A percentile compares a stretch with the other conserved stretches of the same genome.
Evolutionary conservation across 2,329 filamentous ascomycete genomes (phyloP).

Genomic region (Xylaria hypoxylon): DNA sequence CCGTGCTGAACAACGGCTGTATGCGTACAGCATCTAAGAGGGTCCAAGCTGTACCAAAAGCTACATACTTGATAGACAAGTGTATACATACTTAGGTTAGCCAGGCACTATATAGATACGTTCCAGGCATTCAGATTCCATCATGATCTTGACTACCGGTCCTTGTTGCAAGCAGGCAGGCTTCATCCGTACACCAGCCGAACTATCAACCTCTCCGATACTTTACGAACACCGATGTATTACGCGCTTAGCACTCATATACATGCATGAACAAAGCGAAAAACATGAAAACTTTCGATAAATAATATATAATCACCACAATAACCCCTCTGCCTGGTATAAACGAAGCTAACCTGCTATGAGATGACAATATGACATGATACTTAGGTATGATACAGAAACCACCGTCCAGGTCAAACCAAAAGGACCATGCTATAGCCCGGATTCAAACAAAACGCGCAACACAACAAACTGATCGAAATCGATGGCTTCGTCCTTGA

Average conservation of each 20-base stretch:
- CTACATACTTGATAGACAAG: too few species aligned
- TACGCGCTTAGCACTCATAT: not conserved
- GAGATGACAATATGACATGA: slow-evolving; percentile 1
- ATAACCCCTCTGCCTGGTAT: slow-evolving; percentile 9
- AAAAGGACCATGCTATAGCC: slow-evolving; percentile 13
- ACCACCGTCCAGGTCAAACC: not conserved
- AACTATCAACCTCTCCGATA: not conserved
- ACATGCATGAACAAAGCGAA: not conserved
- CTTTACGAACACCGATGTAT: not conserved
- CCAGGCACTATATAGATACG: too few species aligned
- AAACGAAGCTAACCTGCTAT: slow-evolving; percentile 16
- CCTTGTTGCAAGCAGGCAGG: too few species aligned
- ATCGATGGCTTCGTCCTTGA: not conserved
- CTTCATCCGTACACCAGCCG: too few species aligned
- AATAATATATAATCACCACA: not conserved
- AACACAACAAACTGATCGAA: not conserved
- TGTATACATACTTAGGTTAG: too few species aligned
- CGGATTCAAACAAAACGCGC: not conserved
- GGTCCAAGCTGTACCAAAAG: too few species aligned
- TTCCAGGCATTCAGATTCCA: too few species aligned
- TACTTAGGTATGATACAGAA: slow-evolving; percentile 20
- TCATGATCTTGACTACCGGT: too few species aligned
- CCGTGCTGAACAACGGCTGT: too few species aligned
- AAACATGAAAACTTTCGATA: not conserved
- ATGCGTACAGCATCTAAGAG: too few species aligned